phyloP scores from a whole-genome alignment of 2,329 filamentous ascomycete genomes.

The Sarocladiaceae sp. region DNA sequence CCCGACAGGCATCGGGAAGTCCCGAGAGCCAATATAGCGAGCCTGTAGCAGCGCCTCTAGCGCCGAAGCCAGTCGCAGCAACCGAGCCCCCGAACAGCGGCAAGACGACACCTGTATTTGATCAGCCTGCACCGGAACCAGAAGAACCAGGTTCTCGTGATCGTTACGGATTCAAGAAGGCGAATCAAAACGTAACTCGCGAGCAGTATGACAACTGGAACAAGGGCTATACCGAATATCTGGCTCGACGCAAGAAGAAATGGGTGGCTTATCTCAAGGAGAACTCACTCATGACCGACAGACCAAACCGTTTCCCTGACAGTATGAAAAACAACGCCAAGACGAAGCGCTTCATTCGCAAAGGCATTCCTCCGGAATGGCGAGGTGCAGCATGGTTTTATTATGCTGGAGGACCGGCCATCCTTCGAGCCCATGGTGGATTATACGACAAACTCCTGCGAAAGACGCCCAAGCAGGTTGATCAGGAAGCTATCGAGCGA shows the following conservation, averaged over 20 bases:
- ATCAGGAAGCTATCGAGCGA: constrained; percentile 87
- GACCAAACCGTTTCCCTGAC: constrained; percentile 70
- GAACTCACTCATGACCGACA: constrained; percentile 65
- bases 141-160: constrained; percentile 59
- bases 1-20: background rate
- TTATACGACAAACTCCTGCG: constrained; percentile 70
- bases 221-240: constrained; percentile 66
- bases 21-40: background rate
- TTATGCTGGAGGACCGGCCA: constrained; percentile 82
- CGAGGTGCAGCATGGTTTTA: constrained; percentile 96
- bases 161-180: constrained; percentile 89
- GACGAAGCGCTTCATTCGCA: constrained; percentile 84
- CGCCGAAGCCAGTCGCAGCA: constrained; percentile 21
- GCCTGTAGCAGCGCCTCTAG: constrained; percentile 15
- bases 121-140: constrained; percentile 22
- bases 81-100: constrained; percentile 15
- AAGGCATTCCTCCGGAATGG: constrained; percentile 91
- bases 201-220: constrained; percentile 84
- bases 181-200: constrained; percentile 70
- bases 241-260: constrained; percentile 72
- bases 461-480: constrained; percentile 62
- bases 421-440: constrained; percentile 70
- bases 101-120: background rate
- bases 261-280: constrained; percentile 78
- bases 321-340: constrained; percentile 63